phyloP scores from a whole-genome alignment of 352 stramenopile genomes.

The Phytophthora fragariae region DNA sequence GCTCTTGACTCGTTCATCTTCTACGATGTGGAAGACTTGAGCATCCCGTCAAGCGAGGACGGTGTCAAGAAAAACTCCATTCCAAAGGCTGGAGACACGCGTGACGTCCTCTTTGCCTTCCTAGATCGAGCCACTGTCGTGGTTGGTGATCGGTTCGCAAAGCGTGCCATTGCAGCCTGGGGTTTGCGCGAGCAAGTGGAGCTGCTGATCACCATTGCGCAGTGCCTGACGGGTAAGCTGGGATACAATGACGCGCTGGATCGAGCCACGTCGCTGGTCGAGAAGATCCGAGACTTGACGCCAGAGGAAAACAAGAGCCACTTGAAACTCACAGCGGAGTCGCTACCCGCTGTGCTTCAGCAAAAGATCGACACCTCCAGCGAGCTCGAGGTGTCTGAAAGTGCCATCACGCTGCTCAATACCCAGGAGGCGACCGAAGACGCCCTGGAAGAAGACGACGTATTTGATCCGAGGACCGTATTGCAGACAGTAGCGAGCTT shows the following conservation, averaged over 20 bases:
- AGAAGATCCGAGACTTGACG: conserved; percentile 52
- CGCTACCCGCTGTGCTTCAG: conserved; percentile 42
- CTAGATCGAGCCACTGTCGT: conserved; percentile 68
- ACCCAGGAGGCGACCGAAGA: conserved; percentile 61
- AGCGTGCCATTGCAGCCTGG: conserved; percentile 60
- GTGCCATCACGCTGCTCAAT: conserved; percentile 68
- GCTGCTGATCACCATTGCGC: conserved; percentile 64
- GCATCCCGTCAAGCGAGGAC: conserved; percentile 37
- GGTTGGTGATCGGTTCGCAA: conserved; percentile 60
- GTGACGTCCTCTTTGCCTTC: conserved; percentile 64
- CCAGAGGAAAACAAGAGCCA: conserved; percentile 61
- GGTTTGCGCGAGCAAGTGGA: conserved; percentile 64
- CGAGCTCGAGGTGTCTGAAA: conserved; percentile 44
- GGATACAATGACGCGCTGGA: conserved; percentile 57
- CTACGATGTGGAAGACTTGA: conserved; percentile 55
- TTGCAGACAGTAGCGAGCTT: conserved; percentile 61
- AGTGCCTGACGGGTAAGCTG: conserved; percentile 57
- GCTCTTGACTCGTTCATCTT: conserved; percentile 60
- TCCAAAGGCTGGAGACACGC: conserved; percentile 46
- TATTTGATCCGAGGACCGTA: conserved; percentile 41
- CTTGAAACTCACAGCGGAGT: conserved; percentile 55
- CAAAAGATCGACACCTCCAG: conserved; percentile 33
- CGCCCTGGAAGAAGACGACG: conserved; percentile 46
- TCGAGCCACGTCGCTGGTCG: conserved; percentile 42
- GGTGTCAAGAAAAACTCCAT: conserved; percentile 41